Percentiles rank a stretch among this genome's conserved stretches.
Conservation (phyloP, 2,329 filamentous ascomycete genomes). For the Phoma herbarum region DNA sequence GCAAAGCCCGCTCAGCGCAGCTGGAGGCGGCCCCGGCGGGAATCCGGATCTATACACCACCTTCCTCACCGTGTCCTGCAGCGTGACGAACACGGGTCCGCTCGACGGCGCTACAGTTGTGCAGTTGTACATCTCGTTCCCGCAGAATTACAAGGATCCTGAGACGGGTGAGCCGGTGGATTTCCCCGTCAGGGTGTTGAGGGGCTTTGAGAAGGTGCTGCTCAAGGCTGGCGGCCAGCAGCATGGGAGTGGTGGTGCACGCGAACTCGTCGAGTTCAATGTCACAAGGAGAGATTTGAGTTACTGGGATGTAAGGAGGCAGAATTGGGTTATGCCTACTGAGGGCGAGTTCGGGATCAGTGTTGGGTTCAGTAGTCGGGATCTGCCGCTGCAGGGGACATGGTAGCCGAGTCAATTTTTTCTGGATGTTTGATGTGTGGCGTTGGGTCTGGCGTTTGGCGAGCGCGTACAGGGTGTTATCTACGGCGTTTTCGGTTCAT, state of each 20-base stretch:
- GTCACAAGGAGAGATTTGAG: conserved; percentile 54
- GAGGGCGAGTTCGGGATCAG: conserved; percentile 41
- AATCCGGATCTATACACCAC: conserved; percentile 71
- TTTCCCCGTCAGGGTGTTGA: conserved; percentile 59
- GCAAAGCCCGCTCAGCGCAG: conserved; percentile 63
- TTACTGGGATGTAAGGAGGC: conserved; percentile 52
- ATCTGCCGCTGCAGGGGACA: conserved; percentile 42
- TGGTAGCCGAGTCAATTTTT: conserved; percentile 34
- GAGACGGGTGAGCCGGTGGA: conserved; percentile 62
- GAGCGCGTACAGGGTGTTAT: background rate
- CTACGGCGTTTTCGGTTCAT: too few species aligned
- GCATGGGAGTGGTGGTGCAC: conserved; percentile 31
- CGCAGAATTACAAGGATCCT: conserved; percentile 53
- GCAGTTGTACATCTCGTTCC: conserved; percentile 65
- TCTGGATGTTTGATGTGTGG: background rate
- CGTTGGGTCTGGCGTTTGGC: background rate
- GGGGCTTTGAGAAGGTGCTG: conserved; percentile 56
- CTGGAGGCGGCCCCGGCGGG: conserved; percentile 74
- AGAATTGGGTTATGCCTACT: conserved; percentile 54
- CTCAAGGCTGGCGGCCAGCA: conserved; percentile 39
- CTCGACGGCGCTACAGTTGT: conserved; percentile 62
- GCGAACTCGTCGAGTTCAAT: conserved; percentile 46
- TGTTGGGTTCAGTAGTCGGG: conserved; percentile 48
- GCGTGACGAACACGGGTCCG: conserved; percentile 70
- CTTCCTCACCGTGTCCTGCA: conserved; percentile 61